phyloP scores from a whole-genome alignment of 2,329 filamentous ascomycete genomes.

The Colletotrichum kahawae region DNA sequence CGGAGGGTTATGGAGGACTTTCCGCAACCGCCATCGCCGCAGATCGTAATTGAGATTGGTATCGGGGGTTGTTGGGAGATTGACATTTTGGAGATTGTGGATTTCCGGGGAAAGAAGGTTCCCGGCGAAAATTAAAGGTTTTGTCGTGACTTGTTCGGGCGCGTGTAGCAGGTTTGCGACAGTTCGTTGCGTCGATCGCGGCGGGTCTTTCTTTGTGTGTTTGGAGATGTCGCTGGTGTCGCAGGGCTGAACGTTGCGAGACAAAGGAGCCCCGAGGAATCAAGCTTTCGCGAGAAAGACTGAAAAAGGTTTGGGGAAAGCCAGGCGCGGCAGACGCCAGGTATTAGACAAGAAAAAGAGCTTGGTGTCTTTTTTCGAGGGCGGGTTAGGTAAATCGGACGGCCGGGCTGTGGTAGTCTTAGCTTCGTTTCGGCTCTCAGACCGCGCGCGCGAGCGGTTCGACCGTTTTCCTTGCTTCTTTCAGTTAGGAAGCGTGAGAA shows the following conservation, averaged over 20 bases:
- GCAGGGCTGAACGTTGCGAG: background rate
- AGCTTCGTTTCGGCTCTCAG: conserved; percentile 9
- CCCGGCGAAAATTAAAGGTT: background rate
- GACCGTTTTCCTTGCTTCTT: conserved; percentile 11
- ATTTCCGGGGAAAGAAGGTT: background rate
- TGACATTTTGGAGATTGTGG: background rate
- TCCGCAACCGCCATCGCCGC: conserved; percentile 83
- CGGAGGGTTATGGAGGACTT: conserved; percentile 87
- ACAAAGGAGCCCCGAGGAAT: background rate
- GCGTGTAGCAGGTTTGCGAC: background rate
- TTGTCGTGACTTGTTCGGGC: background rate
- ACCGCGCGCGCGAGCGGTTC: conserved; percentile 16
- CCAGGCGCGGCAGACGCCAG: background rate
- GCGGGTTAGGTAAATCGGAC: background rate
- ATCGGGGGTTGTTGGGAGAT: conserved; percentile 45
- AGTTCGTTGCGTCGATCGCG: background rate
- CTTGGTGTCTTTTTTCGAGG: background rate
- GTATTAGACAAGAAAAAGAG: background rate
- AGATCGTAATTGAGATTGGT: conserved; percentile 79
- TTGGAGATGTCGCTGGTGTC: background rate
- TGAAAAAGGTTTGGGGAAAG: background rate
- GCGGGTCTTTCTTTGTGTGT: background rate
- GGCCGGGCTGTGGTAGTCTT: background rate
- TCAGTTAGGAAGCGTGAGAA: background rate
- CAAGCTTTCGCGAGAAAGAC: background rate